Conservation (phyloP, 306 rosid species). For the Quillaja saponaria region DNA sequence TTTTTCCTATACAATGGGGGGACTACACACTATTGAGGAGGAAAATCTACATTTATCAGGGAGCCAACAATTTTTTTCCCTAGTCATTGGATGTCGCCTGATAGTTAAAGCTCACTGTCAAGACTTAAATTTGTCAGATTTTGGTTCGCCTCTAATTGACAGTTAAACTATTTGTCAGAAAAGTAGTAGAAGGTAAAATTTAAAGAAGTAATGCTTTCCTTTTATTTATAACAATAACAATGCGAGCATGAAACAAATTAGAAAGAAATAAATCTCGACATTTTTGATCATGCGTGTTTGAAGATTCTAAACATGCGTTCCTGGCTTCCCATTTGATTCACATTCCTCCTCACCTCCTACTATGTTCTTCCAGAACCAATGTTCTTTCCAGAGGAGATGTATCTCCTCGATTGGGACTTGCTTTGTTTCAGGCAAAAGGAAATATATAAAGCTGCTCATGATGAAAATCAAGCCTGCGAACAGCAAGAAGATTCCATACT, state of each 20-base stretch:
- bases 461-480: slow-evolving; percentile 63
- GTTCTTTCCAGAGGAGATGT: slow-evolving; percentile 77
- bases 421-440: slow-evolving; percentile 94
- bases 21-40: too few relatives aligned
- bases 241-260: slow-evolving; percentile 4
- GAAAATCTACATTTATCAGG: too few relatives aligned
- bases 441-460: slow-evolving; percentile 74
- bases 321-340: slow-evolving; percentile 32
- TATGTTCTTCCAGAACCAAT: slow-evolving; percentile 81
- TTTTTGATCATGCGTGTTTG: neutral
- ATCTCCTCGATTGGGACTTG: slow-evolving; percentile 92
- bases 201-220: neutral
- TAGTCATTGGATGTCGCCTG: too few relatives aligned
- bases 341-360: slow-evolving; percentile 38
- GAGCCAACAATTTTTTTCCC: too few relatives aligned
- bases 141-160: too few relatives aligned
- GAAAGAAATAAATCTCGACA: neutral
- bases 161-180: too few relatives aligned
- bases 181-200: neutral
- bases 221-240: neutral
- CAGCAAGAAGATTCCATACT: slow-evolving; percentile 81
- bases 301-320: slow-evolving; percentile 23
- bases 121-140: too few relatives aligned
- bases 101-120: too few relatives aligned
- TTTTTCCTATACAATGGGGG: too few relatives aligned